Conservation (phyloP, 345 rosid species). For the Eucalyptus regnans region DNA sequence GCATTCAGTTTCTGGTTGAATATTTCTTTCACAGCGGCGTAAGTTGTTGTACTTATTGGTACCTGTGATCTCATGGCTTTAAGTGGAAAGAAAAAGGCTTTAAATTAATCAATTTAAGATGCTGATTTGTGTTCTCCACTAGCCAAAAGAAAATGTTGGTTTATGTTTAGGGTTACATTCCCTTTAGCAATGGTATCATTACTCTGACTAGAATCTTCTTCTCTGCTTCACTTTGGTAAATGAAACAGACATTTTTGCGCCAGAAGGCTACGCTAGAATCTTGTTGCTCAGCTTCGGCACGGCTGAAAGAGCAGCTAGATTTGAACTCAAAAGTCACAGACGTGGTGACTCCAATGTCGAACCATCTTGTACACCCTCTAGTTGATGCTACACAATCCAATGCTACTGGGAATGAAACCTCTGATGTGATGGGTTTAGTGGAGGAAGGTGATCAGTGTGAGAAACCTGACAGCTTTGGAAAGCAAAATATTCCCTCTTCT, state of each 20-base stretch:
- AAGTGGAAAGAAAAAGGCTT: background rate
- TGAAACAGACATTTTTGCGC: slow-evolving; percentile 73
- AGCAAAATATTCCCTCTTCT: background rate
- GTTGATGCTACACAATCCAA: background rate
- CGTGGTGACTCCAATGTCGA: background rate
- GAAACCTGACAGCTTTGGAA: background rate
- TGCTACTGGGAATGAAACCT: slow-evolving; percentile 10
- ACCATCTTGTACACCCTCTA: background rate
- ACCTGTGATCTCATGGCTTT: background rate
- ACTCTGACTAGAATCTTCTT: background rate
- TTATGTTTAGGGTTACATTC: background rate
- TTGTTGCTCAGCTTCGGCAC: slow-evolving; percentile 20
- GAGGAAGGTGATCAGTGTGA: slow-evolving; percentile 1
- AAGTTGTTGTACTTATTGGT: background rate
- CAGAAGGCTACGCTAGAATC: slow-evolving; percentile 80
- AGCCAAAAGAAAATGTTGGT: background rate
- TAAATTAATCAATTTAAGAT: background rate
- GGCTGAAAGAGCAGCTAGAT: slow-evolving; percentile 23
- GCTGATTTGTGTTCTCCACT: background rate
- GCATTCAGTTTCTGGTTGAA: background rate
- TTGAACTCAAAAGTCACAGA: slow-evolving; percentile 13
- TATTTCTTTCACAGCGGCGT: background rate
- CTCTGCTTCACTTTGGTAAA: background rate
- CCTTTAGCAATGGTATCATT: background rate
- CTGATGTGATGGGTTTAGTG: slow-evolving; percentile 10